Base-by-base conservation (phyloP, 352 stramenopile species). In the Phytophthora agathidicida region DNA sequence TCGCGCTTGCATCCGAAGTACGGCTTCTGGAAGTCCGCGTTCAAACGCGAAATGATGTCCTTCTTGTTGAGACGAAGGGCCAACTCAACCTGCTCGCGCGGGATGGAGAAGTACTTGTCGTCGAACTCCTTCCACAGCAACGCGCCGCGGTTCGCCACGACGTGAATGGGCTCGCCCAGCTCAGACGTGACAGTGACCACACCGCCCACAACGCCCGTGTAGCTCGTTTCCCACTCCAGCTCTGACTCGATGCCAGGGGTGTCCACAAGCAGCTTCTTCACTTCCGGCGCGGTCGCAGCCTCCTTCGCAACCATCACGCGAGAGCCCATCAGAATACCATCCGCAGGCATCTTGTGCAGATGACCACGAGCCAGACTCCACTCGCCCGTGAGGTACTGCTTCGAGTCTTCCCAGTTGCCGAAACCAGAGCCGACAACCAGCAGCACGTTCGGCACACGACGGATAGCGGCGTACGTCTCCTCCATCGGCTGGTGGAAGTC, bases 221-320 rank as follows among this genome's bases (percentile, higher is more conserved):
- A 96, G 28, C 73, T 89, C 48, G 77, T 64, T 63, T 96, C 85
- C 88, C 85, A 95, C 33, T 88, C 73, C 14, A 74, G 35, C 58
- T 96, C 86, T 6, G 80, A 80, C 28, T 71, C 57, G 33, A 96
- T 86, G 26, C 87, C 89, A 16, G 77, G 73, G 0, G 88, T 94
- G 19, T 81, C 77, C 8, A 96, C 88, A 4, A 96, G 73, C 16
- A 96, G 57, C 59, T 91, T 68, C 73, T 96, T 96, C 10, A 96
- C 86, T 31, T 91, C 85, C 2, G 68, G 70, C 2, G 83, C 82
- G 1, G 88, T 96, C 19, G 88, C 79, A n/a, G 88, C 86, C 64
- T 96, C 86, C 59, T 93, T 93, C 5, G 87, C 86, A 22, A 93
- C 86, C 85, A 96, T 95, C 13, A 94, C 73, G 26, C 88, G 83